Evolutionary conservation across 139 green algal genomes (phyloP).

Genomic region (Microglena sp.): DNA sequence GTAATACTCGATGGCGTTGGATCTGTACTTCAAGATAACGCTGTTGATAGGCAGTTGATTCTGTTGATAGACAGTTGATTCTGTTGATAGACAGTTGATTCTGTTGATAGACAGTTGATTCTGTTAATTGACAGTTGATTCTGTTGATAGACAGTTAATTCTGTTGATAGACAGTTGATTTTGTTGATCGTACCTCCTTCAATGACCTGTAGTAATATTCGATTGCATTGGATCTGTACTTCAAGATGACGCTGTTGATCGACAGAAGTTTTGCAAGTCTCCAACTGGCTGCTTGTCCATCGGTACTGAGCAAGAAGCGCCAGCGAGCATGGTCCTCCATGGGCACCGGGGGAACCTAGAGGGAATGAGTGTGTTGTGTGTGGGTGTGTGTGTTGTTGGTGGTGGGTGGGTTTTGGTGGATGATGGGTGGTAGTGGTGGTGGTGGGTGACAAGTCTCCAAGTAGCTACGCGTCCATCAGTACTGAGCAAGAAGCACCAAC

Average conservation of each 20-base stretch:
- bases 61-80: no score
- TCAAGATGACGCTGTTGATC: constrained; percentile 23
- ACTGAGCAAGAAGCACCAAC: constrained; percentile 26
- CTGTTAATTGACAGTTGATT: background rate
- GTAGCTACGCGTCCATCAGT: constrained; percentile 27
- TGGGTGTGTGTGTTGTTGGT: no score
- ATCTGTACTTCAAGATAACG: background rate
- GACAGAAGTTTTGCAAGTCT: constrained; percentile 35
- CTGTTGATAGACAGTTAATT: background rate
- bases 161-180: background rate
- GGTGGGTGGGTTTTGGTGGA: no score
- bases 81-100: background rate
- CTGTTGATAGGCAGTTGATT: background rate
- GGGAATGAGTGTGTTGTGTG: no score
- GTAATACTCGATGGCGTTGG: constrained; percentile 25
- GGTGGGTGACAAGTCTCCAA: constrained; percentile 35
- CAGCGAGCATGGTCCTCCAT: constrained; percentile 32
- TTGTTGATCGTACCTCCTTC: background rate
- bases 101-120: background rate
- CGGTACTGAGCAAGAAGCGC: constrained; percentile 28
- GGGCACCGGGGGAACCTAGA: constrained; percentile 21
- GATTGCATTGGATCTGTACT: constrained; percentile 2
- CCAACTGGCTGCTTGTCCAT: constrained; percentile 31
- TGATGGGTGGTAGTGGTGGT: no score
- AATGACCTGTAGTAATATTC: constrained; percentile 7